Percentiles rank a stretch among this genome's conserved stretches.
phyloP scores from a whole-genome alignment of 495 filamentous ascomycete species.

The Amorphotheca resinae region DNA sequence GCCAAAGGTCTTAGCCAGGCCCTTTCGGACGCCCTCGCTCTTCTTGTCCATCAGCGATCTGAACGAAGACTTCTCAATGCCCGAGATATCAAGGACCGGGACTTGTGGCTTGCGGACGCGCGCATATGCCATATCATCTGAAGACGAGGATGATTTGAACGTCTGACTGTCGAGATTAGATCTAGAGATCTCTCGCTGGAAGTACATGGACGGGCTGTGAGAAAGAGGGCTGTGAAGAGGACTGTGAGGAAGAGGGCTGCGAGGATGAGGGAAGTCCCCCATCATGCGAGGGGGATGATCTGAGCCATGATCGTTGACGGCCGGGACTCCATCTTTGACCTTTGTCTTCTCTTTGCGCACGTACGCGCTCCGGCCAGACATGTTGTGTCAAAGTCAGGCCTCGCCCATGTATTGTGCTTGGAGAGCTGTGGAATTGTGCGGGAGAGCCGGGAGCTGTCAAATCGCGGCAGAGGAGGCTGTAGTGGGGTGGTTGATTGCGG shows the following conservation, averaged over 20 bases:
- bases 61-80: slow-evolving; percentile 39
- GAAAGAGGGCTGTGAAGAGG: too few relatives aligned
- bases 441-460: too few relatives aligned
- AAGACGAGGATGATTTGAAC: slow-evolving; percentile 19
- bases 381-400: slow-evolving; percentile 15
- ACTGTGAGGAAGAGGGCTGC: too few relatives aligned
- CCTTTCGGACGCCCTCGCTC: slow-evolving; percentile 38
- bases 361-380: slow-evolving; percentile 44
- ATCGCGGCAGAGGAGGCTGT: too few relatives aligned
- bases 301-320: slow-evolving; percentile 1
- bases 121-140: slow-evolving; percentile 30
- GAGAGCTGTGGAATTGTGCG: too few relatives aligned
- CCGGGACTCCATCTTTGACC: slow-evolving; percentile 23
- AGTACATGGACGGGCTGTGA: not conserved
- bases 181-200: slow-evolving; percentile 1
- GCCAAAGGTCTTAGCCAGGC: slow-evolving; percentile 34
- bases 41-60: slow-evolving; percentile 39
- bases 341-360: slow-evolving; percentile 41
- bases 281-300: slow-evolving; percentile 6
- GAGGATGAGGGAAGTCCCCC: slow-evolving; percentile 22
- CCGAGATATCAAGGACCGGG: slow-evolving; percentile 33
- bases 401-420: slow-evolving; percentile 2
- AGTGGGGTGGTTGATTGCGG: too few relatives aligned
- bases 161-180: slow-evolving; percentile 10
- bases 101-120: slow-evolving; percentile 29